These are phyloP conservation scores for Globisporangium yorkense DNA, from an alignment of 352 stramenopile genomes.

Conservation along the genomic window DNA sequence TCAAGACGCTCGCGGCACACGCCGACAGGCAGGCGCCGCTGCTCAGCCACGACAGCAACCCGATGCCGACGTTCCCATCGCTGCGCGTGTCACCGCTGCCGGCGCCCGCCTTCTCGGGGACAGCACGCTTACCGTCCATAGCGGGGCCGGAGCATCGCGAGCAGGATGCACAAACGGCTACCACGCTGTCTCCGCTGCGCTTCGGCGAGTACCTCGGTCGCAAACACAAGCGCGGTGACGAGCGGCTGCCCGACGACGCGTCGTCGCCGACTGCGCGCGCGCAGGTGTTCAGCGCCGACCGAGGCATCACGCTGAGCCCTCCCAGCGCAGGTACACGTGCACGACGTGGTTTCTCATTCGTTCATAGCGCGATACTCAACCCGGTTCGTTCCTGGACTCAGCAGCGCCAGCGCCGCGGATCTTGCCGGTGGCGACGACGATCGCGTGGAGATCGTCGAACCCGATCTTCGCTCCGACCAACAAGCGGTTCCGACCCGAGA, in stretches of 20 bases:
- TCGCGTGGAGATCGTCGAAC: slow-evolving; percentile 13
- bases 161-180: background rate
- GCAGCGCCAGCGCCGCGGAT: slow-evolving; percentile 9
- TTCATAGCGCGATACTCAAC: background rate
- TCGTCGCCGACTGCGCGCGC: slow-evolving; percentile 36
- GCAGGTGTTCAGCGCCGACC: slow-evolving; percentile 19
- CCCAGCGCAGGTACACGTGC: slow-evolving; percentile 6
- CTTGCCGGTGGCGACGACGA: slow-evolving; percentile 16
- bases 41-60: slow-evolving; percentile 6
- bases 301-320: slow-evolving; percentile 14
- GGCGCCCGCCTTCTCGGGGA: slow-evolving; percentile 5
- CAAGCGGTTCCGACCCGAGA: slow-evolving; percentile 9
- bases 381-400: background rate
- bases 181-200: slow-evolving; percentile 7
- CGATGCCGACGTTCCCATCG: slow-evolving; percentile 9
- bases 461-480: slow-evolving; percentile 12
- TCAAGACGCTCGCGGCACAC: slow-evolving; percentile 27
- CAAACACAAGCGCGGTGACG: slow-evolving; percentile 28
- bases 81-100: slow-evolving; percentile 10
- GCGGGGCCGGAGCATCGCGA: background rate
- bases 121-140: slow-evolving; percentile 1
- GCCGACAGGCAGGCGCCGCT: slow-evolving; percentile 16
- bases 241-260: slow-evolving; percentile 18
- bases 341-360: background rate
- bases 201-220: slow-evolving; percentile 22